These are phyloP conservation scores for Globisporangium spiculum DNA, from an alignment of 352 stramenopile species.

Conservation along the genomic window DNA sequence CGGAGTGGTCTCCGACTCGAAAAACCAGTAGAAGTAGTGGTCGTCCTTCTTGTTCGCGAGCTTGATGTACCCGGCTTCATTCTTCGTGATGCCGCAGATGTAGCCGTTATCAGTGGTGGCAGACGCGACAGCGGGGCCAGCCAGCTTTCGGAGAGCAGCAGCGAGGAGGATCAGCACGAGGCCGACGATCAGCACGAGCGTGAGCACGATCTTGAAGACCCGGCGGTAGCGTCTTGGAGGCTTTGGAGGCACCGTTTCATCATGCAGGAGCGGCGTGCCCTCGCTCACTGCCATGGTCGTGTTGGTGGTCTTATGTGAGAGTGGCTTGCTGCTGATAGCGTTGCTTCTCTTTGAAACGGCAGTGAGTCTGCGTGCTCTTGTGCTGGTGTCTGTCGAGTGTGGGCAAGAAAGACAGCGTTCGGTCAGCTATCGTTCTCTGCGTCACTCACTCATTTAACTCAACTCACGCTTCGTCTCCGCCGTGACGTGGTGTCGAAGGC, in stretches of 20 bases:
- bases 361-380: neutral
- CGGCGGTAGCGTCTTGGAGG: neutral
- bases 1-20: conserved; percentile 24
- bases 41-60: conserved; percentile 34
- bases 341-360: neutral
- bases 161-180: neutral
- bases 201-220: neutral
- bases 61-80: conserved; percentile 34
- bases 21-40: conserved; percentile 49
- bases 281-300: neutral
- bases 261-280: neutral
- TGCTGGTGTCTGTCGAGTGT: no score
- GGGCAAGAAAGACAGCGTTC: neutral
- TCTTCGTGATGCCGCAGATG: conserved; percentile 21
- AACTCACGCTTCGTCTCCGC: neutral
- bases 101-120: neutral
- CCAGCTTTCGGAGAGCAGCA: neutral
- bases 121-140: neutral
- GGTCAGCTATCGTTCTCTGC: neutral
- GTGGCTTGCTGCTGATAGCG: neutral
- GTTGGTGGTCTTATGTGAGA: neutral
- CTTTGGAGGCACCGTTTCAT: neutral
- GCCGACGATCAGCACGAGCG: neutral
- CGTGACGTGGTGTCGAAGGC: neutral
- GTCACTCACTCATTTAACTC: neutral